Evolutionary conservation across 768 basidiomycete genomes (phyloP).

Genomic region (Cyathus striatus): DNA sequence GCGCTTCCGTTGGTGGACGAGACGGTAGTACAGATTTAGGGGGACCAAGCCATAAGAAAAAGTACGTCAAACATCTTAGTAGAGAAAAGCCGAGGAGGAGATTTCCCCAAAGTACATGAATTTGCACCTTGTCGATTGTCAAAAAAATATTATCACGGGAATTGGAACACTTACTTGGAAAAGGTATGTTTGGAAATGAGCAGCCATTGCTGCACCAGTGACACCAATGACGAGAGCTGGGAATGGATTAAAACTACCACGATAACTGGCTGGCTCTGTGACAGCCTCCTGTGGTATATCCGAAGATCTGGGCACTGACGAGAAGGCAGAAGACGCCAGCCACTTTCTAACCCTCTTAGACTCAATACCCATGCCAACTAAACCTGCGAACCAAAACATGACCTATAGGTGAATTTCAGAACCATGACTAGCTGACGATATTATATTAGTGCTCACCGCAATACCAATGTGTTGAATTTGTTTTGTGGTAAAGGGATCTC

Average conservation of each 20-base stretch:
- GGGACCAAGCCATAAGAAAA: conserved; percentile 88
- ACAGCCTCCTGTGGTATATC: conserved; percentile 35
- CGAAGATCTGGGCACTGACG: conserved; percentile 17
- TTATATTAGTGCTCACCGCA: conserved; percentile 46
- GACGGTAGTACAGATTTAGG: conserved; percentile 83
- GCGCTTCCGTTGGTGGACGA: conserved; percentile 88
- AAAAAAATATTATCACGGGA: conserved; percentile 3
- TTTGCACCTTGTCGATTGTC: conserved; percentile 66
- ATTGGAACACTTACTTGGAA: conserved; percentile 56
- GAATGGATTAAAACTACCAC: conserved; percentile 84
- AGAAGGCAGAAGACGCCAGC: conserved; percentile 56
- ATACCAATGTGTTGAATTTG: conserved; percentile 94
- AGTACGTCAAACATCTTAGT: conserved; percentile 84
- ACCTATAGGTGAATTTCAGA: conserved; percentile 34
- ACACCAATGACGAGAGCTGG: conserved; percentile 92
- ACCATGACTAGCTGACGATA: not conserved
- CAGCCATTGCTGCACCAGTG: conserved; percentile 90
- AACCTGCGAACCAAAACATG: conserved; percentile 95
- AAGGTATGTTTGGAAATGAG: conserved; percentile 86
- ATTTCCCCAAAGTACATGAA: conserved; percentile 90
- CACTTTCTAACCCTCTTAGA: conserved; percentile 67
- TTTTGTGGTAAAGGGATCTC: conserved; percentile 85
- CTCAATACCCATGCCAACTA: conserved; percentile 89
- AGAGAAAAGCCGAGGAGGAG: conserved; percentile 75
- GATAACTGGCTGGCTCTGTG: conserved; percentile 68